phyloP scores from a whole-genome alignment of 805 yeast species.

The Scheffersomyces spartinae region DNA sequence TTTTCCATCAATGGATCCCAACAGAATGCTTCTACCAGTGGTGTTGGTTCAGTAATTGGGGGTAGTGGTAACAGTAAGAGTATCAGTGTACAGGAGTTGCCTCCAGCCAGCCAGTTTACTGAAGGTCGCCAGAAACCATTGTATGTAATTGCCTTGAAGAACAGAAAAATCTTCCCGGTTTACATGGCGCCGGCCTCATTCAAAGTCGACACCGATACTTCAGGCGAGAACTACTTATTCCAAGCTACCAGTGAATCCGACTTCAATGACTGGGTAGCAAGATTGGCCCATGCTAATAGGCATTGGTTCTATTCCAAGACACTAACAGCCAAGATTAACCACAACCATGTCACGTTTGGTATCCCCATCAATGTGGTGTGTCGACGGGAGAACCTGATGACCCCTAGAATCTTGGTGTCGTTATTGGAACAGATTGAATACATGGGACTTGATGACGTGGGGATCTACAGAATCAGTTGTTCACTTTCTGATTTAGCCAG shows the following conservation, averaged over 20 bases:
- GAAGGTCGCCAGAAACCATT: constrained; percentile 42
- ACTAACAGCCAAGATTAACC: constrained; percentile 14
- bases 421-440: constrained; percentile 67
- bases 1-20: constrained; percentile 44
- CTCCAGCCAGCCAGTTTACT: constrained; percentile 31
- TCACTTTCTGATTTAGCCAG: constrained; percentile 35
- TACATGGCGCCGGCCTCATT: constrained; percentile 38
- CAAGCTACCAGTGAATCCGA: constrained; percentile 57
- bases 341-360: constrained; percentile 52
- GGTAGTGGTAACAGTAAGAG: too few species aligned
- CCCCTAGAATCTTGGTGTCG: constrained; percentile 58
- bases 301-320: constrained; percentile 44
- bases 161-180: constrained; percentile 38
- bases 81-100: constrained; percentile 47
- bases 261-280: constrained; percentile 62
- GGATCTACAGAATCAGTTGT: constrained; percentile 67
- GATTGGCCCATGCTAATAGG: constrained; percentile 33
- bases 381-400: constrained; percentile 46
- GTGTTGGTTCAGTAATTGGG: too few species aligned
- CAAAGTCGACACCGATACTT: constrained; percentile 33
- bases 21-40: too few species aligned
- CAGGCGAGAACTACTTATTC: constrained; percentile 45
- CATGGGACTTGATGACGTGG: constrained; percentile 86
- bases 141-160: constrained; percentile 34
- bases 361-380: constrained; percentile 74